These are phyloP conservation scores for Aspergillus flavus DNA, from an alignment of 2,329 filamentous ascomycete genomes.

Conservation along the genomic window DNA sequence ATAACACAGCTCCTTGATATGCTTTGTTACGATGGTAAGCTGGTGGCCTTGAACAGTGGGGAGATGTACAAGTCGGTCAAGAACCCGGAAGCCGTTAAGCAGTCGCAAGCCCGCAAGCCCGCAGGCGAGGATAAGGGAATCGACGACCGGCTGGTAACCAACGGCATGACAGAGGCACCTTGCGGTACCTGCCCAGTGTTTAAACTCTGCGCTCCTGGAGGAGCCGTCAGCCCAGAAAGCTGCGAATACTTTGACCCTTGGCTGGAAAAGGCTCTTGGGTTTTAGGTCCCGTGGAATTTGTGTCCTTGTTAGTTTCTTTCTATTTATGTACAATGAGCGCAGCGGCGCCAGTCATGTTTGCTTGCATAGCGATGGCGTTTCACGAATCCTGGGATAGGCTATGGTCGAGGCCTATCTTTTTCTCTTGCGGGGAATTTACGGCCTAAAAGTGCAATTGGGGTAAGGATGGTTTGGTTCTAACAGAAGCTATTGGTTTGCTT, in stretches of 20 bases:
- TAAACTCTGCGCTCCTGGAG: constrained; percentile 86
- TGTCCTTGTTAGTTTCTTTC: constrained; percentile 7
- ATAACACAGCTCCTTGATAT: constrained; percentile 86
- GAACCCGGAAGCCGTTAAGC: constrained; percentile 41
- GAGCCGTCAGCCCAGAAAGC: constrained; percentile 83
- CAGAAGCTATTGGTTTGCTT: constrained; percentile 1
- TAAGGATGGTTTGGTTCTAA: constrained; percentile 2
- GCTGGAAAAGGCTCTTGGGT: constrained; percentile 56
- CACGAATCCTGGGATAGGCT: constrained; percentile 18
- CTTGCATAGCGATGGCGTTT: constrained; percentile 47
- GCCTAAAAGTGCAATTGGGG: constrained; percentile 7
- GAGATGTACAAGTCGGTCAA: constrained; percentile 53
- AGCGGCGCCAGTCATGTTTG: constrained; percentile 18
- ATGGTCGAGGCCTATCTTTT: constrained; percentile 10
- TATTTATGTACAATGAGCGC: constrained; percentile 18
- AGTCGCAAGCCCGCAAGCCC: constrained; percentile 37
- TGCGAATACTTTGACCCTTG: constrained; percentile 92
- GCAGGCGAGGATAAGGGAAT: constrained; percentile 29
- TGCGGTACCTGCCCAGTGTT: constrained; percentile 94
- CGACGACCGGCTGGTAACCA: constrained; percentile 56
- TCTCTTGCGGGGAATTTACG: constrained; percentile 14
- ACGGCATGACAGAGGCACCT: constrained; percentile 83
- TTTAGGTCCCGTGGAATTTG: constrained; percentile 24
- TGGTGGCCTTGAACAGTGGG: constrained; percentile 63
- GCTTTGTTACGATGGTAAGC: constrained; percentile 81